phyloP scores from a whole-genome alignment of 805 yeast species.

The Komagataella kurtzmanii region DNA sequence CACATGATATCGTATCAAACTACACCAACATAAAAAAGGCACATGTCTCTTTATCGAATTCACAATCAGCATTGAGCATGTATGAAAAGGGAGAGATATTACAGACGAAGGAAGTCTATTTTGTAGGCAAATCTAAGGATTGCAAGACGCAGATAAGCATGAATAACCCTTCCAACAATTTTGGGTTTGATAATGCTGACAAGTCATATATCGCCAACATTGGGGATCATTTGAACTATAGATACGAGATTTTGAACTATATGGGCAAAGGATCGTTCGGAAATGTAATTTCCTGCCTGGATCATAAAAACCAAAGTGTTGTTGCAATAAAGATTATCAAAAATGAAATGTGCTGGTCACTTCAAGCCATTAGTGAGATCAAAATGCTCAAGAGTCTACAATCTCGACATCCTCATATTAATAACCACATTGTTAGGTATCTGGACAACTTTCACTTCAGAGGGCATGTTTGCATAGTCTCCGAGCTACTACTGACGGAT shows the following conservation, averaged over 20 bases:
- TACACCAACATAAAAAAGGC: background rate
- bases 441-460: constrained; percentile 65
- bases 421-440: constrained; percentile 32
- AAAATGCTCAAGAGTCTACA: constrained; percentile 43
- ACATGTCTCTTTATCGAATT: background rate
- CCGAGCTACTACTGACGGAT: constrained; percentile 59
- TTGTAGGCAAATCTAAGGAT: constrained; percentile 24
- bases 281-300: constrained; percentile 54
- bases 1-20: background rate
- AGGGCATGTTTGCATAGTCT: constrained; percentile 70
- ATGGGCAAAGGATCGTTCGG: constrained; percentile 83
- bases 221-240: constrained; percentile 65
- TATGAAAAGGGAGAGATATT: constrained; percentile 52
- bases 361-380: constrained; percentile 71
- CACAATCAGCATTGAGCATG: constrained; percentile 19
- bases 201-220: constrained; percentile 43
- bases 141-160: constrained; percentile 19
- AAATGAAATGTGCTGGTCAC: constrained; percentile 57
- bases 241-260: constrained; percentile 46
- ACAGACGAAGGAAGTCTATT: constrained; percentile 35
- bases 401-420: constrained; percentile 4
- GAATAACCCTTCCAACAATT: constrained; percentile 28
- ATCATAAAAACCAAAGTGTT: constrained; percentile 34
- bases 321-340: constrained; percentile 74
- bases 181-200: constrained; percentile 59